These are phyloP conservation scores for Glutinoglossum americanum DNA, from an alignment of 495 filamentous ascomycete species.

Conservation along the genomic window DNA sequence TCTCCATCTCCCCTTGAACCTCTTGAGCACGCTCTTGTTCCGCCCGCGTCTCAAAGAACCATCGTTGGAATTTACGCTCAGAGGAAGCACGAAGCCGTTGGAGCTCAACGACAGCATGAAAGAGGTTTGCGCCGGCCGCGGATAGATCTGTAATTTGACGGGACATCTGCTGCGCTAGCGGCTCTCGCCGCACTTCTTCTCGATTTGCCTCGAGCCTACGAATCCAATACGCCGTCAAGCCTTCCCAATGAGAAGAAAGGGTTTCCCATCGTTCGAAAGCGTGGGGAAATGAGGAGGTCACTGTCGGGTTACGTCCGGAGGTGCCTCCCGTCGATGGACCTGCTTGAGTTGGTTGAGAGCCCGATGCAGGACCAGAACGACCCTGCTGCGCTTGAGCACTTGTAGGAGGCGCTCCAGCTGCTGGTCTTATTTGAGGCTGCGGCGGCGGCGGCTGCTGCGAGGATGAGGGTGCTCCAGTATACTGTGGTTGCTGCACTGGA, in stretches of 20 bases:
- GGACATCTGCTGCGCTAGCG: slow-evolving; percentile 67
- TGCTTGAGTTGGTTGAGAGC: background rate
- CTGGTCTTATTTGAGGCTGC: background rate
- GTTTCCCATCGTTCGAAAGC: slow-evolving; percentile 96
- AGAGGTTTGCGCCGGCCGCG: slow-evolving; percentile 88
- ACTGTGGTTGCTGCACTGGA: slow-evolving; percentile 10
- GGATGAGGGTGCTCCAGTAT: slow-evolving; percentile 8
- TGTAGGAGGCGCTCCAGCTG: background rate
- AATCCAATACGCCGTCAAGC: slow-evolving; percentile 92
- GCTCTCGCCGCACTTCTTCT: slow-evolving; percentile 59
- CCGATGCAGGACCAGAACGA: background rate
- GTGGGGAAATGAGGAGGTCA: slow-evolving; percentile 57
- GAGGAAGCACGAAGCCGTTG: slow-evolving; percentile 90
- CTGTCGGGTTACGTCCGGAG: slow-evolving; percentile 7
- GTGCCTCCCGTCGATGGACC: slow-evolving; percentile 2
- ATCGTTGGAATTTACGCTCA: slow-evolving; percentile 92
- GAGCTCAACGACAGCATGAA: slow-evolving; percentile 91
- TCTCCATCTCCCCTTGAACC: slow-evolving; percentile 59
- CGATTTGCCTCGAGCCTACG: slow-evolving; percentile 74
- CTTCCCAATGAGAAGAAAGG: slow-evolving; percentile 94
- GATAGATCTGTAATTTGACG: slow-evolving; percentile 90
- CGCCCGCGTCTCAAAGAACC: slow-evolving; percentile 86
- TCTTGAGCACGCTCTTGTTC: slow-evolving; percentile 76
- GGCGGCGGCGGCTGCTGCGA: slow-evolving; percentile 1
- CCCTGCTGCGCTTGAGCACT: background rate